A percentile compares a stretch with the other conserved stretches of the same genome.
Conservation (phyloP, 1,139 yeast genomes). For the Nakaseomyces nivariensis region DNA sequence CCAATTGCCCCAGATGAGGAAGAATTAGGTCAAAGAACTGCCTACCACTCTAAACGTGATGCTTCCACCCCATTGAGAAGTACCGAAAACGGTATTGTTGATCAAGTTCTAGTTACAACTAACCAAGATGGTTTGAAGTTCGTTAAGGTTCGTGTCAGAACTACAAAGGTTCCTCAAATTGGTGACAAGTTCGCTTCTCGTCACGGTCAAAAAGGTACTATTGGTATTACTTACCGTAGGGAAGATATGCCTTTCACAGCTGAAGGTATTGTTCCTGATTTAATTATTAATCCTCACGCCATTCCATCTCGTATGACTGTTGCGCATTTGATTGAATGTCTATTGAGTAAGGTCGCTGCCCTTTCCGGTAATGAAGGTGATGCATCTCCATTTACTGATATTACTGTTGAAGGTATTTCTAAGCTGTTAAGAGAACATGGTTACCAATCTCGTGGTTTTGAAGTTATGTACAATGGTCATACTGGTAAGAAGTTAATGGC, state of each 20-base stretch:
- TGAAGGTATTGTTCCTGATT: constrained; percentile 94
- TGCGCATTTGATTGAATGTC: constrained; percentile 97
- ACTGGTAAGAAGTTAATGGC: constrained; percentile 97
- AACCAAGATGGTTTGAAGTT: constrained; percentile 97
- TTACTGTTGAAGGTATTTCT: constrained; percentile 94
- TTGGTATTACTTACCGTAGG: constrained; percentile 96
- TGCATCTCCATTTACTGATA: constrained; percentile 97
- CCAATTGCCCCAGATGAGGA: constrained; percentile 98
- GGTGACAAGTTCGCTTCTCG: constrained; percentile 99
- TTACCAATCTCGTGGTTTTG: constrained; percentile 96
- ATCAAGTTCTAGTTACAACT: constrained; percentile 91
- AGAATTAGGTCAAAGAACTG: constrained; percentile 96
- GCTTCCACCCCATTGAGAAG: constrained; percentile 96
- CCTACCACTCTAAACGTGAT: constrained; percentile 95
- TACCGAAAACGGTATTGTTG: constrained; percentile 97
- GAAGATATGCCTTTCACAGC: constrained; percentile 99
- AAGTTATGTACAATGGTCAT: constrained; percentile 97
- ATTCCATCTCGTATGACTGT: constrained; percentile 99
- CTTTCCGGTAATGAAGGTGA: constrained; percentile 96
- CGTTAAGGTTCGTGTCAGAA: constrained; percentile 97
- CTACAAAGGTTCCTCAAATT: constrained; percentile 95
- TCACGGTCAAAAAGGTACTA: constrained; percentile 99
- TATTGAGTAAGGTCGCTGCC: constrained; percentile 88
- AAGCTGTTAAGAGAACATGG: constrained; percentile 88
- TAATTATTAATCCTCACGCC: constrained; percentile 97